Conservation (phyloP, 768 basidiomycete species). For the Vishniacozyma victoriae region DNA sequence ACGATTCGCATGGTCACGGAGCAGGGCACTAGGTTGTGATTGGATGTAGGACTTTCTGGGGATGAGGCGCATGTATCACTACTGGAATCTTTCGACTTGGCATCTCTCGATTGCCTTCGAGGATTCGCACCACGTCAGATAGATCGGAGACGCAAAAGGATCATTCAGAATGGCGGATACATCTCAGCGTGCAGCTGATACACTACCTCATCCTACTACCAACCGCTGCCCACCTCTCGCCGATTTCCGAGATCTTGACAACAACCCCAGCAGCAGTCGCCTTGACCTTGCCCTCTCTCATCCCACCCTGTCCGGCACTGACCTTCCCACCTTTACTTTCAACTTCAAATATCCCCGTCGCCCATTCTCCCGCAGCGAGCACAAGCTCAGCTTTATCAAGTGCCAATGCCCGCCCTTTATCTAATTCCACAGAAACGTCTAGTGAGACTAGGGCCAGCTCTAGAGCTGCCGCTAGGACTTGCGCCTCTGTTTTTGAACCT, state of each 20-base stretch:
- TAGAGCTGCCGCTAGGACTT: conserved; percentile 66
- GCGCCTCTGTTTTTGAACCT: conserved; percentile 56
- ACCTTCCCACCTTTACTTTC: conserved; percentile 60
- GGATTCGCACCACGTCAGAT: too few relatives aligned
- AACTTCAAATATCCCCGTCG: conserved; percentile 57
- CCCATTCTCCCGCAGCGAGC: conserved; percentile 75
- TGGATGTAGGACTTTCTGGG: background rate
- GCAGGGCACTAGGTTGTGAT: background rate
- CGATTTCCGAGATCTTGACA: conserved; percentile 69
- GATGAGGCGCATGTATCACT: background rate
- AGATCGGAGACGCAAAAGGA: too few relatives aligned
- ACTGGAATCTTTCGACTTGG: background rate
- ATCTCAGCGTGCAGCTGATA: too few relatives aligned
- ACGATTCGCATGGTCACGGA: conserved; percentile 1
- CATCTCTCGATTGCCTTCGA: background rate
- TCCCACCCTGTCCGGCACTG: conserved; percentile 65
- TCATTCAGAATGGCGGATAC: too few relatives aligned
- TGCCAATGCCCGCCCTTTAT: conserved; percentile 67
- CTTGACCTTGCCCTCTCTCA: conserved; percentile 53
- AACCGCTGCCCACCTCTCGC: conserved; percentile 64
- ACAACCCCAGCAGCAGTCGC: conserved; percentile 73
- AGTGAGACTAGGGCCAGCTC: conserved; percentile 72
- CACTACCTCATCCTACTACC: too few relatives aligned
- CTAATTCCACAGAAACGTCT: conserved; percentile 67
- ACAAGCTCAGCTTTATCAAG: conserved; percentile 69